Conservation (phyloP, 2,329 filamentous ascomycete species). For the Aspergillus tamarii region DNA sequence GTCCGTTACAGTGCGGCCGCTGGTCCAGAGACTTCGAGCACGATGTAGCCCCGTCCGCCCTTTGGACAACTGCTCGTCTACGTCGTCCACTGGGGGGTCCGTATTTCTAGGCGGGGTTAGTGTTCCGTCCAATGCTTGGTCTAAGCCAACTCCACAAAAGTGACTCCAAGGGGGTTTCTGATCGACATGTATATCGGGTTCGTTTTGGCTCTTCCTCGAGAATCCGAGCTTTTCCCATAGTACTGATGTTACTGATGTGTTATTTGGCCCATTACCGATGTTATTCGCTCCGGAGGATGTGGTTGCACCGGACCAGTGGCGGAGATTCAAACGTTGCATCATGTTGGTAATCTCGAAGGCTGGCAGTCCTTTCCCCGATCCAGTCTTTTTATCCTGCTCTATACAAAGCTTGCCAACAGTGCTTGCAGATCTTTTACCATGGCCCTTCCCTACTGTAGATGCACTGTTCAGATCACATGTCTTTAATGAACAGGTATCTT, state of each 20-base stretch:
- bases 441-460: background rate
- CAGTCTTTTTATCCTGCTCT: slow-evolving; percentile 4
- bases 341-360: slow-evolving; percentile 17
- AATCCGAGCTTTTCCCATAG: slow-evolving; percentile 25
- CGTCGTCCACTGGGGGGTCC: background rate
- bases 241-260: slow-evolving; percentile 15
- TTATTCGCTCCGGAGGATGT: slow-evolving; percentile 14
- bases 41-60: slow-evolving; percentile 16
- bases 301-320: slow-evolving; percentile 18
- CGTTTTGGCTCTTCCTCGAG: slow-evolving; percentile 14
- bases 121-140: slow-evolving; percentile 8
- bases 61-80: slow-evolving; percentile 11
- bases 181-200: background rate
- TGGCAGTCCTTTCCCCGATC: slow-evolving; percentile 12
- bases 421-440: background rate
- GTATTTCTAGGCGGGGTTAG: slow-evolving; percentile 3
- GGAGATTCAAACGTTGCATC: slow-evolving; percentile 16
- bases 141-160: slow-evolving; percentile 18
- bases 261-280: slow-evolving; percentile 15
- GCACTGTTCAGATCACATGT: slow-evolving; percentile 1
- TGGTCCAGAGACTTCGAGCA: slow-evolving; percentile 17
- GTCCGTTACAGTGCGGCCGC: slow-evolving; percentile 16
- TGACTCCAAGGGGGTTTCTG: slow-evolving; percentile 20
- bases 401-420: background rate
- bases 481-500: background rate